Base-by-base conservation (phyloP, 805 yeast genomes). In the Deakozyma indianensis region DNA sequence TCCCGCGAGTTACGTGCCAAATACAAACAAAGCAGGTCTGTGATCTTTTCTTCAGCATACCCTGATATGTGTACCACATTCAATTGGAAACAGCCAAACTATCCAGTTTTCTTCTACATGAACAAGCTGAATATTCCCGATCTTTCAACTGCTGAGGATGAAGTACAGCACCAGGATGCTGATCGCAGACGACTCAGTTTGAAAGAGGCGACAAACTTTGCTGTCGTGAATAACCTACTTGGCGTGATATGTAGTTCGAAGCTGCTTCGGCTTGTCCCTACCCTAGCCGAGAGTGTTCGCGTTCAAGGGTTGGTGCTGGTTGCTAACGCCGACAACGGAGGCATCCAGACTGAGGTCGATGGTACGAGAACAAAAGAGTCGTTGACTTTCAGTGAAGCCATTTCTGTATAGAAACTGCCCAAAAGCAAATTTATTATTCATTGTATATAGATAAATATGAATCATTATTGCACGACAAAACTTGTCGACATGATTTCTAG, bases 71-170 rank as follows among this genome's bases (percentile, higher is more conserved):
- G 97, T 63, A 85, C 95, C 9, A 83, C 86, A 41, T 65, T 92
- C 54, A 92, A 92, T 63, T 92, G 98, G 98, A 92, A 92, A 63
- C 98, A 92, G 64, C 97, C 98, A 14, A 90, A 90, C 60, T 92
- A 82, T 64, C 96, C 98, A 0, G 97, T 92, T 0, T 78, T 92
- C 52, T 83, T 84, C 64, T 76, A 80, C 46, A 75, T 88, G 73
- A 79, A 77, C 53, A 58, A 57, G 14, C 52, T 55, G 48, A 47
- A 54, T 22, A 46, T 51, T n/a, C 56, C 54, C 41, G 60, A 57
- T 15, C 24, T 43, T 23, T 53, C 50, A 43, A 47, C 58, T 3
- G 43, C 56, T 22, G 57, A 55, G 2, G 54, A 56, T 46, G 59
- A 51, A 21, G 49, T 51, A n/a, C 53, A 44, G 23, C 54, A 47